Evolutionary conservation across 1,284 basidiomycete species (phyloP).

Genomic region (Moesziomyces sp.): DNA sequence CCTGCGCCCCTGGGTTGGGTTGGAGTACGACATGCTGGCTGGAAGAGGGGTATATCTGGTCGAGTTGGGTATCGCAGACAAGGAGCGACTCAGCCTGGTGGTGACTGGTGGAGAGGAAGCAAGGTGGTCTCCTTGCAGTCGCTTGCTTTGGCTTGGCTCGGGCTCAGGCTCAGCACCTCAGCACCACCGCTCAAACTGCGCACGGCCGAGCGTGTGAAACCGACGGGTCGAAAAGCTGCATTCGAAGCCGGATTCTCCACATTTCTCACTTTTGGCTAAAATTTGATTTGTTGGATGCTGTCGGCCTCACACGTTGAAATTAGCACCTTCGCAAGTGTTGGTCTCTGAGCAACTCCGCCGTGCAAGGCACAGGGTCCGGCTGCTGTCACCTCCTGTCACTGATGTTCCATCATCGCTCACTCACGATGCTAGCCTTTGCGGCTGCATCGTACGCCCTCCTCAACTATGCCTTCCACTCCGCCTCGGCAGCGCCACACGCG

Average conservation of each 20-base stretch:
- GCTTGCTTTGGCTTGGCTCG: too few species aligned
- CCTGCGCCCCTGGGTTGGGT: slow-evolving; percentile 7
- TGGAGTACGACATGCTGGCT: slow-evolving; percentile 24
- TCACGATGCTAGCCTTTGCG: neutral
- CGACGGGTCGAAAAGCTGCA: slow-evolving; percentile 5
- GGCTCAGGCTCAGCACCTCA: too few species aligned
- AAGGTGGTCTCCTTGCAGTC: neutral
- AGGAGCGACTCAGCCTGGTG: neutral
- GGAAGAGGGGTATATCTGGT: slow-evolving; percentile 2
- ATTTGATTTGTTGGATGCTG: neutral
- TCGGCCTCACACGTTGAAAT: neutral
- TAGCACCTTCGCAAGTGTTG: neutral
- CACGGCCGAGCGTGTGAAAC: slow-evolving; percentile 24
- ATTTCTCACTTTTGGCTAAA: neutral
- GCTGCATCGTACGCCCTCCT: neutral
- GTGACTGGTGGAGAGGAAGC: neutral
- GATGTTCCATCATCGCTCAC: too few species aligned
- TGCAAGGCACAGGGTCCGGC: neutral
- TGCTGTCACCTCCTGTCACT: too few species aligned
- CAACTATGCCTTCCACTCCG: too few species aligned
- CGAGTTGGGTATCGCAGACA: neutral
- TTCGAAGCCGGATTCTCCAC: neutral
- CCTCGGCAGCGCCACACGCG: neutral
- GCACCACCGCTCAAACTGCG: too few species aligned
- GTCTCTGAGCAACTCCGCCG: neutral